These are phyloP conservation scores for Nicotiana rustica DNA, from an alignment of 305 asterid genomes.

Conservation along the genomic window DNA sequence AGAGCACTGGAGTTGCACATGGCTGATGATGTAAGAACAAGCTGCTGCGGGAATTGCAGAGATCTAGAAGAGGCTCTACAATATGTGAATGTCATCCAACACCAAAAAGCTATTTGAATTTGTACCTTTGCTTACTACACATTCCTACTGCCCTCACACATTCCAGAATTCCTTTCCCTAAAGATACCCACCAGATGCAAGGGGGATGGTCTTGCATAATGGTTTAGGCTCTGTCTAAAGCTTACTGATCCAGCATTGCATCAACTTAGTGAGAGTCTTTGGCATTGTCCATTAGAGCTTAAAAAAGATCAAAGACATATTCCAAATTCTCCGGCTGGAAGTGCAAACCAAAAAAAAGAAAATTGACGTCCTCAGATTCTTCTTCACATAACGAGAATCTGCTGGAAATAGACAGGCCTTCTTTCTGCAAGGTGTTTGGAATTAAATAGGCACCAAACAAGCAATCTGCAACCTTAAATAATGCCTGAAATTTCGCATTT, in stretches of 20 bases:
- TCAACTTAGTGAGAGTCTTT: background rate
- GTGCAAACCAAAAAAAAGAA: background rate
- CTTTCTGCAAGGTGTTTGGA: background rate
- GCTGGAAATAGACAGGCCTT: background rate
- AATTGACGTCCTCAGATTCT: conserved; percentile 15
- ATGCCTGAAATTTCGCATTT: conserved; percentile 10
- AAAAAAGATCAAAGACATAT: background rate
- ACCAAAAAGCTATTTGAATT: background rate
- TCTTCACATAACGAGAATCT: background rate
- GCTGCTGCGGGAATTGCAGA: background rate
- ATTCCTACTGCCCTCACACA: background rate
- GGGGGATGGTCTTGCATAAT: background rate
- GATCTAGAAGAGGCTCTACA: background rate
- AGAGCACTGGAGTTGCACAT: background rate
- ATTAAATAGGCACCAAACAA: background rate
- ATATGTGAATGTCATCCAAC: background rate
- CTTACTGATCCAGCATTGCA: background rate
- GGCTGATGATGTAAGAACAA: background rate
- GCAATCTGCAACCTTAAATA: background rate
- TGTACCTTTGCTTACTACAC: background rate
- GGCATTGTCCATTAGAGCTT: background rate
- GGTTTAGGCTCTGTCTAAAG: background rate
- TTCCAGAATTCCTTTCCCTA: conserved; percentile 28
- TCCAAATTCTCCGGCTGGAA: background rate
- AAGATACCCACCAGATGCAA: conserved; percentile 24